Evolutionary conservation across 164 flowering plant genomes (phyloP).

Genomic region (Stephania japonica): DNA sequence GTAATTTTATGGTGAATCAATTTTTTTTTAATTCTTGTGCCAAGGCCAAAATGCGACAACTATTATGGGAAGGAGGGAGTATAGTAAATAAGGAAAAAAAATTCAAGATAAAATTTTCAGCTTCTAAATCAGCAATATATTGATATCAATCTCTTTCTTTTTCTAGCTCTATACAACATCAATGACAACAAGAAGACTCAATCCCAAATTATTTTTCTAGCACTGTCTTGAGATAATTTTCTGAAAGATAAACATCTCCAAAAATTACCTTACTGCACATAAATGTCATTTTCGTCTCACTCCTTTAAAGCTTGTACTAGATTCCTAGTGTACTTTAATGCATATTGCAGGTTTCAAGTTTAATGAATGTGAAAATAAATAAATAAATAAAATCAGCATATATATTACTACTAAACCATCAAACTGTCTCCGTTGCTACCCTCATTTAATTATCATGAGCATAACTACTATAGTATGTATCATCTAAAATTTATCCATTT

Average conservation of each 20-base stretch:
- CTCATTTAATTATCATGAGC: neutral
- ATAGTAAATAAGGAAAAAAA: too few relatives aligned
- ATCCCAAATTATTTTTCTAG: neutral
- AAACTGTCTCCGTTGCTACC: neutral
- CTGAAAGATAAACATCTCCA: neutral
- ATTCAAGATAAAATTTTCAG: too few relatives aligned
- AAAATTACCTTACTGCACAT: neutral
- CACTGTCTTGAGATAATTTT: neutral
- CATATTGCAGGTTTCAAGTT: neutral
- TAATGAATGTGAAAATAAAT: neutral
- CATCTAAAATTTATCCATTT: neutral
- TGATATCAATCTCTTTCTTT: neutral
- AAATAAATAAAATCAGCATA: neutral
- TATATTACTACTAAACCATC: neutral
- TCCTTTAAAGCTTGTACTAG: neutral
- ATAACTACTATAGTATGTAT: neutral
- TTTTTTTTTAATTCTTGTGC: neutral
- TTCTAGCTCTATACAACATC: too few relatives aligned
- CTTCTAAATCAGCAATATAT: neutral
- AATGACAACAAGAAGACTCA: too few relatives aligned
- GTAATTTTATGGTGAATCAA: neutral
- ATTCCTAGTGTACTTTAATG: neutral
- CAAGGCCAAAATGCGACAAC: neutral
- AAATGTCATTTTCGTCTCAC: neutral
- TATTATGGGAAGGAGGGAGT: too few relatives aligned